These are phyloP conservation scores for Acer yangbiense DNA, from an alignment of 345 rosid species.

Conservation along the genomic window DNA sequence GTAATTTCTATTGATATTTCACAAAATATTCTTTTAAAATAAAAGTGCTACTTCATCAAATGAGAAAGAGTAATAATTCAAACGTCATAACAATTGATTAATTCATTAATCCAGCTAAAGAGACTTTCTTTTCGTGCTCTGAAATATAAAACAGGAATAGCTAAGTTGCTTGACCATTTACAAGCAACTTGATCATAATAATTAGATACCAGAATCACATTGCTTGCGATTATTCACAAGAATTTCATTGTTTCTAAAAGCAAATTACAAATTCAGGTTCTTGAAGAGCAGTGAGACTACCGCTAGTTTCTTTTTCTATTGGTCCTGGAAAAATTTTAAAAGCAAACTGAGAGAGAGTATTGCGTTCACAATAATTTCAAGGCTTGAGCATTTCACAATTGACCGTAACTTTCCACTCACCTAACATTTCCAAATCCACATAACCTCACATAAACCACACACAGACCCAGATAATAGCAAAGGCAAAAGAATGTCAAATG, in stretches of 20 bases:
- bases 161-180: background rate
- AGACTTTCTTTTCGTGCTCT: too few relatives aligned
- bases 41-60: too few relatives aligned
- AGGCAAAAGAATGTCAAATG: conserved; percentile 9
- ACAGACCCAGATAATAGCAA: conserved; percentile 7
- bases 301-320: too few relatives aligned
- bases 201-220: background rate
- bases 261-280: background rate
- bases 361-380: background rate
- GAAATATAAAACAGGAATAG: too few relatives aligned
- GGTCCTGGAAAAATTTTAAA: background rate
- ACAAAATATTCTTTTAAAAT: too few relatives aligned
- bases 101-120: too few relatives aligned
- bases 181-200: background rate
- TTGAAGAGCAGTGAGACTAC: background rate
- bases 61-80: too few relatives aligned
- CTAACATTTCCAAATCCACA: conserved; percentile 5
- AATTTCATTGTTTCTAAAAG: background rate
- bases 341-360: too few relatives aligned
- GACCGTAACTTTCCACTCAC: background rate
- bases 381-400: conserved; percentile 7
- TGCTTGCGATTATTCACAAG: background rate
- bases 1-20: too few relatives aligned
- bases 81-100: too few relatives aligned
- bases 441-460: conserved; percentile 10